A percentile compares a stretch with the other conserved stretches of the same genome.
Conservation (phyloP, 441 rosid species). For the Metrosideros polymorpha region DNA sequence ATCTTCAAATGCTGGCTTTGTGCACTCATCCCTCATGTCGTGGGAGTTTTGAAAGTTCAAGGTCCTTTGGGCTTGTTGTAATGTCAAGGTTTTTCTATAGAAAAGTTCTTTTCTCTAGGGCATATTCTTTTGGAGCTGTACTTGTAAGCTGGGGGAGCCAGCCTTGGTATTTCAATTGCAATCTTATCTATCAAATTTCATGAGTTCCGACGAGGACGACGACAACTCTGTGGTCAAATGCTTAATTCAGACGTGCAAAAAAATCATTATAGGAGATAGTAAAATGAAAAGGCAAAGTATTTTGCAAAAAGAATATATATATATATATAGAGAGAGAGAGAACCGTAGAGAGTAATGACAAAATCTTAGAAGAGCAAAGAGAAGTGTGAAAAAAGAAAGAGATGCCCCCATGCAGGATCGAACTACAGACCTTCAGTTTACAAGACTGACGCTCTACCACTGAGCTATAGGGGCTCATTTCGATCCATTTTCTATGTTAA, state of each 20-base stretch:
- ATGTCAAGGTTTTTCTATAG: neutral
- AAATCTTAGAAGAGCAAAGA: neutral
- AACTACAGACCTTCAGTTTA: constrained; percentile 97
- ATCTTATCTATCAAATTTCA: neutral
- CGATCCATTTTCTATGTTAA: fast-evolving
- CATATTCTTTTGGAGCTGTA: neutral
- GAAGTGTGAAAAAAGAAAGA: fast-evolving
- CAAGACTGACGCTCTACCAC: constrained; percentile 99
- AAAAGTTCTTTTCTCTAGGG: neutral
- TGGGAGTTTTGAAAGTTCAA: neutral
- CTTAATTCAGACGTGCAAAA: neutral
- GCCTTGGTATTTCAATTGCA: neutral
- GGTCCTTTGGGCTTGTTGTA: neutral
- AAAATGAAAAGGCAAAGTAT: neutral
- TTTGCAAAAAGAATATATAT: neutral
- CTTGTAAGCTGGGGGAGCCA: neutral
- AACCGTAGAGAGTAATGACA: neutral
- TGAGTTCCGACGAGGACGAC: fast-evolving
- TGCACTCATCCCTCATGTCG: neutral
- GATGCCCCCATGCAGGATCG: constrained; percentile 97
- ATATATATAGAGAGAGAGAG: no score
- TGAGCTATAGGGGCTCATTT: constrained; percentile 73
- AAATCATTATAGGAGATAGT: neutral
- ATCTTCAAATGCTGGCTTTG: neutral
- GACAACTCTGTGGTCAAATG: fast-evolving